These are phyloP conservation scores for Erythrobasidium hasegawianum DNA, from an alignment of 1,284 basidiomycete genomes.

Conservation along the genomic window DNA sequence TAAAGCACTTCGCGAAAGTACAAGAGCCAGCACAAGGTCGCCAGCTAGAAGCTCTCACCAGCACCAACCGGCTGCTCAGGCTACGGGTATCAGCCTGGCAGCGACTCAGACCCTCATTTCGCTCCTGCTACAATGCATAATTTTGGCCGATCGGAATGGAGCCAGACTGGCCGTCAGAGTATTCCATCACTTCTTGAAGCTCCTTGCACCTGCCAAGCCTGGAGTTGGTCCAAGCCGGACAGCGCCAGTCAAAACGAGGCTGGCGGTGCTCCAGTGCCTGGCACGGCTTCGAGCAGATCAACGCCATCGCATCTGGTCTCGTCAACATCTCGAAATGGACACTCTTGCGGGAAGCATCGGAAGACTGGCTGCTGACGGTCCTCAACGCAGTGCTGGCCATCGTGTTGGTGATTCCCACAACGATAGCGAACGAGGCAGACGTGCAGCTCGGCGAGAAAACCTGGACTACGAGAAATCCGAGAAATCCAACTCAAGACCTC, in stretches of 20 bases:
- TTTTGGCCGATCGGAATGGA: constrained; percentile 47
- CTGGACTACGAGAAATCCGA: constrained; percentile 1
- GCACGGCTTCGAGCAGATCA: constrained; percentile 85
- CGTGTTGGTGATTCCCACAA: constrained; percentile 7
- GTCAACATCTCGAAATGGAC: constrained; percentile 53
- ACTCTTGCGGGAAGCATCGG: constrained; percentile 50
- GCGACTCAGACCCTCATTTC: constrained; percentile 34
- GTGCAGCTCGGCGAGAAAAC: constrained; percentile 13
- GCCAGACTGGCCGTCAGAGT: constrained; percentile 52
- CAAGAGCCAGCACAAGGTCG: too few relatives aligned
- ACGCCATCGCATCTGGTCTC: constrained; percentile 79
- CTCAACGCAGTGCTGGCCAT: background rate
- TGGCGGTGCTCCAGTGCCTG: constrained; percentile 79
- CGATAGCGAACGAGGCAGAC: constrained; percentile 12
- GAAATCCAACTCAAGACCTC: background rate
- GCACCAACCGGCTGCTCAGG: constrained; percentile 2
- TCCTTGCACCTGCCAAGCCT: constrained; percentile 48
- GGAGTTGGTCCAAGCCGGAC: constrained; percentile 36
- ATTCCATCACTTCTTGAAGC: constrained; percentile 52
- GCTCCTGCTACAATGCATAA: constrained; percentile 58
- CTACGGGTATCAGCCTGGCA: constrained; percentile 12
- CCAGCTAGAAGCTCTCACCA: too few relatives aligned
- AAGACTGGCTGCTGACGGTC: constrained; percentile 36
- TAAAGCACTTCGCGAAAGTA: too few relatives aligned
- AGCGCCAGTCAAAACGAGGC: constrained; percentile 56